A percentile compares a stretch with the other conserved stretches of the same genome.
These are phyloP conservation scores for Clonostachys chloroleuca DNA, from an alignment of 2,329 filamentous ascomycete genomes.

Conservation along the genomic window DNA sequence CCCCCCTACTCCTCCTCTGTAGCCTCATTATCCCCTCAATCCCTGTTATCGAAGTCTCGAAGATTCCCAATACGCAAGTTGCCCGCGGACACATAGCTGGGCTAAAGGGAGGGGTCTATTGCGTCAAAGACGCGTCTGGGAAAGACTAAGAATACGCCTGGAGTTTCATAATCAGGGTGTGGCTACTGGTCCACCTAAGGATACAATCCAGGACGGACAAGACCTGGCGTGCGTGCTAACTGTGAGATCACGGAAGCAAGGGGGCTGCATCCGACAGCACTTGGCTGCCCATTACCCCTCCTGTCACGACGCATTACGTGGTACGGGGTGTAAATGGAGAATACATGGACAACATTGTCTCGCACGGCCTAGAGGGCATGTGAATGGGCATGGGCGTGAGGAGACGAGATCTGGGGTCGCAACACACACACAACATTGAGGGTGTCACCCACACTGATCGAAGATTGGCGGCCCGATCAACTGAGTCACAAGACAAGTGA, in stretches of 20 bases:
- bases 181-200: not conserved
- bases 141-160: not conserved
- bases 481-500: no score
- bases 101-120: no score
- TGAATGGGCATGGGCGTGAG: conserved; percentile 1
- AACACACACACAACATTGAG: not conserved
- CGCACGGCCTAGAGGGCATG: conserved; percentile 1
- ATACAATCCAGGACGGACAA: no score
- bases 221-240: no score
- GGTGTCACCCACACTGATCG: no score
- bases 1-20: not conserved
- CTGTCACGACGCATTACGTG: not conserved
- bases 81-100: no score
- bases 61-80: no score
- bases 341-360: not conserved
- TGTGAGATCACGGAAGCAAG: conserved; percentile 1
- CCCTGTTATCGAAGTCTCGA: no score
- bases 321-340: not conserved
- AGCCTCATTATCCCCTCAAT: no score
- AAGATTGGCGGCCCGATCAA: no score
- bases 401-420: not conserved
- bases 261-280: not conserved
- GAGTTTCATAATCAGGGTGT: not conserved
- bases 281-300: not conserved
- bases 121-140: not conserved